Evolutionary conservation across 768 basidiomycete genomes (phyloP), one percentile per base, ranked within the genome.

Genomic region (Daedaleopsis nitida): DNA sequence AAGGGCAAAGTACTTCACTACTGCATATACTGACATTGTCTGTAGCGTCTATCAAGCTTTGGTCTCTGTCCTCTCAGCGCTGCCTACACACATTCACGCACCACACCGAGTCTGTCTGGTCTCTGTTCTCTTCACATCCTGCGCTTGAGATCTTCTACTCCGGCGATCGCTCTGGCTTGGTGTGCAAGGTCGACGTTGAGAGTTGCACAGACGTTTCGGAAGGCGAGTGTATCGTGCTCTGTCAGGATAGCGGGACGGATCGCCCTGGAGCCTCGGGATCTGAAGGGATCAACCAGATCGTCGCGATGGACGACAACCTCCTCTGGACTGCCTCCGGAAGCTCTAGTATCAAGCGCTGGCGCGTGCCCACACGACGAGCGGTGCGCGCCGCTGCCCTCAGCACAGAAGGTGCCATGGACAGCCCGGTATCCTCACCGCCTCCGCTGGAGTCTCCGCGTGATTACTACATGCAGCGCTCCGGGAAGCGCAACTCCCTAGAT

Each of bases 21-120:
- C 45, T 19, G 23, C 23, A 24, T 13, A 24, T 56, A 56, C 60
- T 69, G 32, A 69, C 65, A 59, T 52, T 68, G 60, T 6, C 58
- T 34, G 52, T 65, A 79, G 78, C 92, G 11, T 94, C 93, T 3
- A 84, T 94, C 73, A 98, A 96, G 72, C 83, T 98, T 32, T 99
- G 97, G 97, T 98, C 96, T 1, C 80, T 98, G 17, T 75, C 83
- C 1, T 86, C 92, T 0, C 95, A 98, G 70, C 83, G 91, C 12
- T 96, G 94, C 69, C 76, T 99, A 16, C 95, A 99, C 69, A 98
- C 96, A 1, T 99, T 98, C 77, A 92, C 92, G 0, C 89, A 98
- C 69, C 96, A 98, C 72, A 87, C 91, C 14, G 94, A 96, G 62
- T 91, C 91, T 14, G 94, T 98, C 49, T 98, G 97, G 96, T 88